Base-by-base conservation (phyloP, 305 asterid species). In the Plantago rigida region DNA sequence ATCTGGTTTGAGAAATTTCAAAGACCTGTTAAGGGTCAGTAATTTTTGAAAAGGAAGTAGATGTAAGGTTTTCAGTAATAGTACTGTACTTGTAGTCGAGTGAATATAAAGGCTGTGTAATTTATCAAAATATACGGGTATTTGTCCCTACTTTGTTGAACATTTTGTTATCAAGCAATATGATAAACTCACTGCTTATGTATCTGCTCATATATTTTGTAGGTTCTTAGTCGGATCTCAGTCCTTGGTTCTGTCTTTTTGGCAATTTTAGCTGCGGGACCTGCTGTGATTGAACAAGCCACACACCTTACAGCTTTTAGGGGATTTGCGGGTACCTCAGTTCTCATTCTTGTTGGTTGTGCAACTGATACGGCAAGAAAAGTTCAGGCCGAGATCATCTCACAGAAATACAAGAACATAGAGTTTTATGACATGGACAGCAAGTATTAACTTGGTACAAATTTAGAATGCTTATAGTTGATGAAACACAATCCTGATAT, bases 291-390 rank as follows among this genome's bases (percentile, higher is more conserved):
- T 47, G 98, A 91, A 73, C 98, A 87, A 75, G 86, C 84, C 1
- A 87, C 95, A 9, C 95, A 87, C 69, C 87, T 91, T 65, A 79
- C 98, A 13, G 95, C 98, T 19, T 91, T 91, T 62, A 80, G 88
- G 66, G 95, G 96, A 51, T 87, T 91, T 11, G 96, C 98, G 0
- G 98, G 98, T 65, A 91, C 94, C 3, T 91, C 96, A 0, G 92
- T 91, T 66, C 90, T 91, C 54, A 91, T 87, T 75, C 94, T 87
- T 14, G 96, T 91, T 24, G 95, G 98, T 41, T 91, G 96, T 71
- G 98, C 98, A 2, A 85, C 95, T 9, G 98, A 91, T 77, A 85
- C 96, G 0, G 94, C 98, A 50, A 76, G 94, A 70, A 91, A 91
- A 75, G 97, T 91, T 55, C 87, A 84, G 71, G 97, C 97, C 1